Evolutionary conservation across 2,329 filamentous ascomycete species (phyloP), one percentile per base, ranked within the genome.

Genomic region (Aspergillus luchuensis): DNA sequence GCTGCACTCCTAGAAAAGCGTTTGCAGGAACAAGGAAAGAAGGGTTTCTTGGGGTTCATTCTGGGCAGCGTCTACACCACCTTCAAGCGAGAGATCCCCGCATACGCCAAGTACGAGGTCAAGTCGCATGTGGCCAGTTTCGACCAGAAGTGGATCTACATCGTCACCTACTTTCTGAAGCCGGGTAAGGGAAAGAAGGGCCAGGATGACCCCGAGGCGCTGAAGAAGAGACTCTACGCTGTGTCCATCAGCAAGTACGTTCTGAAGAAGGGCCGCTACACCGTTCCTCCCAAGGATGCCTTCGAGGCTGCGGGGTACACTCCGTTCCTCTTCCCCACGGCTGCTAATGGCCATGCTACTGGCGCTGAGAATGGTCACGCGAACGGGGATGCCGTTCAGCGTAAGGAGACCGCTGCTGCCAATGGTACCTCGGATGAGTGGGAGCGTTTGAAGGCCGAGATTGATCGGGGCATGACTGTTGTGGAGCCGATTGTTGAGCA

Each of bases 81-180:
- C 65, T 92, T 92, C 78, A 86, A 87, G 74, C 79, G 81, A 53
- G 90, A 92, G 79, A 89, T 92, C 59, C 81, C 82, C 38, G 84
- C 88, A 1, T 88, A 87, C 70, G 80, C 86, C 70, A 74, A 76
- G 11, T 92, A 89, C 75, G 89, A 92, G 79, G 85, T 91, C 75
- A 91, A 89, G 85, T 87, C 82, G 41, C 82, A 88, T 23, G 71
- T 93, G 10, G 79, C 91, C 13, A 77, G 80, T 64, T 92, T 89
- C 88, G 90, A 93, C 74, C 82, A 86, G 66, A 92, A 92, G 78
- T 93, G 90, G 90, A 70, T 92, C 48, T 91, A 90, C 72, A 82
- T 91, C 36, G 80, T 91, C 23, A 90, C 87, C 19, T 89, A 91
- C 71, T 92, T 90, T 66, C 84, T 92, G 2, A 85, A 78, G 25